These are phyloP conservation scores for Taphrina betulina DNA, from an alignment of 1,139 yeast genomes.

Conservation along the genomic window DNA sequence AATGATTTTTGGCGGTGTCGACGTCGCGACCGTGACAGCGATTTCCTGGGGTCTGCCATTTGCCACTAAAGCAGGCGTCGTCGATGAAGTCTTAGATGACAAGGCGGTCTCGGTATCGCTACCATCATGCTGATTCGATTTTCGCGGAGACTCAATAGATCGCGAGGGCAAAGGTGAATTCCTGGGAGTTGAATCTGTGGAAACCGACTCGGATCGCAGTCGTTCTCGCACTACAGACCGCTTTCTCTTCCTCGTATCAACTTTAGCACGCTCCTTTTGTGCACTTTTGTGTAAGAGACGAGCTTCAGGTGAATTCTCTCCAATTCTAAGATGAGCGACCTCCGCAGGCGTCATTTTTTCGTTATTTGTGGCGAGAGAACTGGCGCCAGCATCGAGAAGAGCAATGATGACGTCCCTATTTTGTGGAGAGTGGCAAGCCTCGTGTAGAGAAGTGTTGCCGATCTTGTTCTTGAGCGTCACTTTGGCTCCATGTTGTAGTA, in stretches of 20 bases:
- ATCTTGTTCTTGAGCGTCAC: slow-evolving; percentile 15
- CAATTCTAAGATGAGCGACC: slow-evolving; percentile 1
- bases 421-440: slow-evolving; percentile 7
- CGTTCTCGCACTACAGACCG: slow-evolving; percentile 4
- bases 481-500: slow-evolving; percentile 15
- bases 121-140: no score
- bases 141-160: no score
- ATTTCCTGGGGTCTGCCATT: not conserved
- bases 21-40: slow-evolving; percentile 3
- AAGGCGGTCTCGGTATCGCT: not conserved
- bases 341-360: slow-evolving; percentile 3
- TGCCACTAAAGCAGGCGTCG: not conserved
- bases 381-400: slow-evolving; percentile 28
- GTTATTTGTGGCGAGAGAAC: slow-evolving; percentile 1
- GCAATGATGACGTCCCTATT: slow-evolving; percentile 21
- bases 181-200: not conserved
- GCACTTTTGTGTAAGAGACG: not conserved
- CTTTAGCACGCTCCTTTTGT: slow-evolving; percentile 5
- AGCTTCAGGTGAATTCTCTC: not conserved
- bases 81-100: not conserved
- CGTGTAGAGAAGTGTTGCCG: slow-evolving; percentile 25
- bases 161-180: not conserved
- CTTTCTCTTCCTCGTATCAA: not conserved
- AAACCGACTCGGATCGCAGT: not conserved
- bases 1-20: slow-evolving; percentile 2